Base-by-base conservation (phyloP, 2,329 filamentous ascomycete species). In the Cercospora berteroae region DNA sequence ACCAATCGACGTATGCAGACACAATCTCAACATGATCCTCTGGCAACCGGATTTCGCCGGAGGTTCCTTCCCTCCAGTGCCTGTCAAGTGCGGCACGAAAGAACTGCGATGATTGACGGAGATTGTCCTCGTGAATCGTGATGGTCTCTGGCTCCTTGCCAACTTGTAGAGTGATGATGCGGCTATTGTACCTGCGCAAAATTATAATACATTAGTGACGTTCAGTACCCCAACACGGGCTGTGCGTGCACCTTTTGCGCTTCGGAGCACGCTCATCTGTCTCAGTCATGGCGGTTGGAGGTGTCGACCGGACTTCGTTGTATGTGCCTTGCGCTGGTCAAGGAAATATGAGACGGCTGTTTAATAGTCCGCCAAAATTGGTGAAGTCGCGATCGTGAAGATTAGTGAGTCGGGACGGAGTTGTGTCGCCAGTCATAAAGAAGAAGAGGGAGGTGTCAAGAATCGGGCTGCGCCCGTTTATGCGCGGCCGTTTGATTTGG, bases 1-100 rank as follows among this genome's bases (percentile, higher is more conserved):
- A 56, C 70, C 69, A 73, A 2, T 69, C 33, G 7, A 69, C 58
- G 57, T 70, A 71, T 1, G 55, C 31, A 7, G 44, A 20, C 18
- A 71, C 42, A 3, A 59, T 39, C 3, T 67, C 58, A 5, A 44
- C 4, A 6, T 55, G 1, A 16, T 71, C 68, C 5, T 67, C 63
- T 3, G 67, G 67, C 5, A 69, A 29, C 3, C 56, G 36, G 13
- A 69, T 57, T n/a, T 55, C 62, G 23, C 56, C 33, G 1, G 39
- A 23, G 2, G 48, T 16, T 20, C 60, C 60, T 23, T 69, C 65
- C 9, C 16, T 60, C 69, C 67, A 69, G 13, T 66, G 55, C 8
- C 63, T 65, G 56, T 63, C 60, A 1, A 70, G 20, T 4, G 64
- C 69, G 2, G 60, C 63, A 12, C 36, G 58, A 44, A 71, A 69